Evolutionary conservation across 1,284 basidiomycete genomes (phyloP).

Genomic region (Moesziomyces parantarcticus): DNA sequence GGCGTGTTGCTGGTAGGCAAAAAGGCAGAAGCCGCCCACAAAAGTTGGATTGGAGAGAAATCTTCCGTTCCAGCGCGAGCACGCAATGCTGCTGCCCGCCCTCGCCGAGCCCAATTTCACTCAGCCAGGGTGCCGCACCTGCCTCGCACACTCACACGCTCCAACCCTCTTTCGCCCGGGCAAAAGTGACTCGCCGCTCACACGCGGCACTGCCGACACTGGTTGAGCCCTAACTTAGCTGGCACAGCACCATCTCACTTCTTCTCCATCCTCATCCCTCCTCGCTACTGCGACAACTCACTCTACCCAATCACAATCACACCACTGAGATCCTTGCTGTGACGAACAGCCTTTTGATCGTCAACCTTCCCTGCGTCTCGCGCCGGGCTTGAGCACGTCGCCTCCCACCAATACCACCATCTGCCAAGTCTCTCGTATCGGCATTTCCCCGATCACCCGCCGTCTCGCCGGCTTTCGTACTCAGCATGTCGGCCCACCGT

Average conservation of each 20-base stretch:
- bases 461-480: not conserved
- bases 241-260: not conserved
- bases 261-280: not conserved
- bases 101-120: no score
- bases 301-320: no score
- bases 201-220: not conserved
- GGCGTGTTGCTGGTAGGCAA: no score
- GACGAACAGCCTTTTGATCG: not conserved
- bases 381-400: no score
- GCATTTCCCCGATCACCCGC: not conserved
- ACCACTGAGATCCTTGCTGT: no score
- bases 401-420: not conserved
- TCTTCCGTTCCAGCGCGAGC: no score
- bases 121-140: no score
- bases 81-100: no score
- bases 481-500: constrained; percentile 29
- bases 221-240: not conserved
- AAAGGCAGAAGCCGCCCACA: no score
- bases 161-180: not conserved
- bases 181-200: not conserved
- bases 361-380: not conserved
- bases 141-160: not conserved
- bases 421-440: not conserved
- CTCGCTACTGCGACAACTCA: not conserved
- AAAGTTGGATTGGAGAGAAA: no score